Conservation (phyloP, 176 grass and related monocot species). For the Musa acuminata region DNA sequence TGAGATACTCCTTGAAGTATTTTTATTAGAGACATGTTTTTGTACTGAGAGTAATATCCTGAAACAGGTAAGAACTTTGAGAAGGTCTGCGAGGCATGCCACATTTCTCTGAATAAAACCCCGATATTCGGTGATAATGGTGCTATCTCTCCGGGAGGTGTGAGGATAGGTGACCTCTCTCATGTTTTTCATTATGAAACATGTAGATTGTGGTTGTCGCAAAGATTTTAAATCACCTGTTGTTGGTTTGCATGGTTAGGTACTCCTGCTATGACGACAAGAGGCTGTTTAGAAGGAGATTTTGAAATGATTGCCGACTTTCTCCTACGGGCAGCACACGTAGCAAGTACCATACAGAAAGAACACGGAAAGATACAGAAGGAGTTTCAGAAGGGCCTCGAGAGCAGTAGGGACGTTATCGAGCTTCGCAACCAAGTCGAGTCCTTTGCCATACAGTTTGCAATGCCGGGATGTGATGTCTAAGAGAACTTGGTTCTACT, state of each 20-base stretch:
- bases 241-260: slow-evolving; percentile 28
- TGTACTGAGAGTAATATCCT: slow-evolving; percentile 2
- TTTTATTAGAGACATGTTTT: neutral
- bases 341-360: slow-evolving; percentile 51
- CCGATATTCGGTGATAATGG: slow-evolving; percentile 57
- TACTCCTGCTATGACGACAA: slow-evolving; percentile 83
- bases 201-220: neutral
- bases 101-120: slow-evolving; percentile 63
- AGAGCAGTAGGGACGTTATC: slow-evolving; percentile 50
- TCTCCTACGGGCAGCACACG: slow-evolving; percentile 53
- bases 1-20: neutral
- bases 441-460: slow-evolving; percentile 37
- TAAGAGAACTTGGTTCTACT: neutral
- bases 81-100: slow-evolving; percentile 53
- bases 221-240: neutral
- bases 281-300: slow-evolving; percentile 76
- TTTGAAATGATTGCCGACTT: slow-evolving; percentile 59
- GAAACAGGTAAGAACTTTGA: slow-evolving; percentile 64
- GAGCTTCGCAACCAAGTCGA: slow-evolving; percentile 28
- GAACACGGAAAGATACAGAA: slow-evolving; percentile 55
- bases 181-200: neutral
- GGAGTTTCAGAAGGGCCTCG: slow-evolving; percentile 45
- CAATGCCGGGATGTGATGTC: slow-evolving; percentile 40
- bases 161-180: slow-evolving; percentile 52
- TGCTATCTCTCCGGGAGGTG: slow-evolving; percentile 46